phyloP scores from a whole-genome alignment of 2,329 filamentous ascomycete genomes.

The Penicillium capsulatum region DNA sequence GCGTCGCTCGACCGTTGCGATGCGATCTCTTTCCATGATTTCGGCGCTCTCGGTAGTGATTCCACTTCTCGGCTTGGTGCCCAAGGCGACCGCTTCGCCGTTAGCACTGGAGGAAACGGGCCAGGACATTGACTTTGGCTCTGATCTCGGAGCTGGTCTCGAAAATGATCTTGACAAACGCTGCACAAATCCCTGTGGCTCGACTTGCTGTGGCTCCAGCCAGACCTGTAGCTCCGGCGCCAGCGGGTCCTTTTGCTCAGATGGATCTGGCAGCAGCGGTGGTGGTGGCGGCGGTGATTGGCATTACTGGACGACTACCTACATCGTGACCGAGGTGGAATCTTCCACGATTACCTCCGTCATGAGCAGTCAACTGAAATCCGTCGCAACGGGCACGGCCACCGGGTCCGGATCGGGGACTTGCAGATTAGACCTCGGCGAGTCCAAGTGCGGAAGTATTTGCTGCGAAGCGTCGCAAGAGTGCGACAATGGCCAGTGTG shows the following conservation, averaged over 20 bases:
- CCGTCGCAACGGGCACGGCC: conserved; percentile 21
- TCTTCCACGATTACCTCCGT: conserved; percentile 52
- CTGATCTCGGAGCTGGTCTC: too few species aligned
- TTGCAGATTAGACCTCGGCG: conserved; percentile 48
- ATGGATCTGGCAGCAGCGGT: conserved; percentile 1
- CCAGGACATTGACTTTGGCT: too few species aligned
- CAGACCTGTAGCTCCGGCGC: conserved; percentile 48
- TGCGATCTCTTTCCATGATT: conserved; percentile 28
- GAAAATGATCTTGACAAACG: conserved; percentile 27
- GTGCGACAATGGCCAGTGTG: conserved; percentile 41
- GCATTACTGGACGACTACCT: conserved; percentile 57
- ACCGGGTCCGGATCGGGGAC: conserved; percentile 24
- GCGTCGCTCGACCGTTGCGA: conserved; percentile 19
- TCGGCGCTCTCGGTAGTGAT: conserved; percentile 27
- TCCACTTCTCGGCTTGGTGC: conserved; percentile 22
- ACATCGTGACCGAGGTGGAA: conserved; percentile 50
- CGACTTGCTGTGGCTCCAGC: conserved; percentile 47
- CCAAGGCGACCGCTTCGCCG: conserved; percentile 29
- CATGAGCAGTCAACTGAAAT: conserved; percentile 42
- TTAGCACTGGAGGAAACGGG: conserved; percentile 20
- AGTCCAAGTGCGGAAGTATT: conserved; percentile 42
- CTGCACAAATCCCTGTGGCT: conserved; percentile 53
- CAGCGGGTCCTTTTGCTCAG: conserved; percentile 49
- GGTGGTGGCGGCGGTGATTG: conserved; percentile 38
- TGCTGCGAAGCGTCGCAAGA: conserved; percentile 46